Conservation (phyloP, 2,329 filamentous ascomycete genomes). For the Aspergillus ibericus region DNA sequence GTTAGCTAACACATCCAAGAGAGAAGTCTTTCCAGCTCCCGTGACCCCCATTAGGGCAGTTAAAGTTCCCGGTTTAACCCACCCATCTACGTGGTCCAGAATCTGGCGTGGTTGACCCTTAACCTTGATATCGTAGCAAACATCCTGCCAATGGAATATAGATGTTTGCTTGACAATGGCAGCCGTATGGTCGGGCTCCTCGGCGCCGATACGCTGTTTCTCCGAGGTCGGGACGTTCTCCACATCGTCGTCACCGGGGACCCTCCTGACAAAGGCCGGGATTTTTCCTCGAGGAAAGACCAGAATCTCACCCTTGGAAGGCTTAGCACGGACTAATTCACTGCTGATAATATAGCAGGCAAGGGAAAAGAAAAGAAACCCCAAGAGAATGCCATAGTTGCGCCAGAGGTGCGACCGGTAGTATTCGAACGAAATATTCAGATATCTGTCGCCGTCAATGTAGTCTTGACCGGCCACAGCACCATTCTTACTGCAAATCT, state of each 20-base stretch:
- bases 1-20: slow-evolving; percentile 79
- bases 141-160: slow-evolving; percentile 80
- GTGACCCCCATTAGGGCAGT: slow-evolving; percentile 89
- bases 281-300: slow-evolving; percentile 71
- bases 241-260: slow-evolving; percentile 19
- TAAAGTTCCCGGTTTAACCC: slow-evolving; percentile 86
- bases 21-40: slow-evolving; percentile 85
- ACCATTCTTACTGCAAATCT: slow-evolving; percentile 60
- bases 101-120: slow-evolving; percentile 72
- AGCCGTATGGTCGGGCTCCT: slow-evolving; percentile 68
- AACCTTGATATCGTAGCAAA: slow-evolving; percentile 79
- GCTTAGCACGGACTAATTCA: slow-evolving; percentile 62
- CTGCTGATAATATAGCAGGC: slow-evolving; percentile 61
- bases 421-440: slow-evolving; percentile 58
- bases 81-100: slow-evolving; percentile 81
- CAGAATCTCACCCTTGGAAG: slow-evolving; percentile 72
- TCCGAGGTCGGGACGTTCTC: slow-evolving; percentile 23
- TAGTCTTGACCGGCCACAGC: slow-evolving; percentile 53
- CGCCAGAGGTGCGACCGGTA: slow-evolving; percentile 60
- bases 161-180: slow-evolving; percentile 70
- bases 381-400: slow-evolving; percentile 68
- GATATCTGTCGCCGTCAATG: slow-evolving; percentile 61
- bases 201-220: slow-evolving; percentile 67
- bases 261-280: slow-evolving; percentile 44
- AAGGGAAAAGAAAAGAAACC: slow-evolving; percentile 61